Conservation (phyloP, 495 filamentous ascomycete species). For the Bacidia gigantensis region DNA sequence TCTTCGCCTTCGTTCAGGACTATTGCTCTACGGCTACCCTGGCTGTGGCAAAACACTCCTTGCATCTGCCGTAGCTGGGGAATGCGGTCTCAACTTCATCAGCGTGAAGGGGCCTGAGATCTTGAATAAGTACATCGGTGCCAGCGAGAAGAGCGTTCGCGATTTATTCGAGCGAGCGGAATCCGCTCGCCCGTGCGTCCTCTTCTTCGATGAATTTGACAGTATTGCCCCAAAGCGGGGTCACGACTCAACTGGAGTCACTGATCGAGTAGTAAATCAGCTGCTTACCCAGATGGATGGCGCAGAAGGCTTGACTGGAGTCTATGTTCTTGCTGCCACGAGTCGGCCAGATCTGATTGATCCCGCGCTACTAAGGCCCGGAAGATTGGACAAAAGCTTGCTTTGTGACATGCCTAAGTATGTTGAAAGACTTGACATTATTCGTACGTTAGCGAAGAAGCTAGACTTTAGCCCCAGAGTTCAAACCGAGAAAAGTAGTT, state of each 20-base stretch:
- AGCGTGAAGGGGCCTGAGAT: slow-evolving; percentile 96
- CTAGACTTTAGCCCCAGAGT: slow-evolving; percentile 54
- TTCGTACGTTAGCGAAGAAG: slow-evolving; percentile 66
- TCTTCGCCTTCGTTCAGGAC: slow-evolving; percentile 76
- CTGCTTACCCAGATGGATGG: slow-evolving; percentile 98
- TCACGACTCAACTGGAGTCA: slow-evolving; percentile 91
- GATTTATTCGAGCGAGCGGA: slow-evolving; percentile 88
- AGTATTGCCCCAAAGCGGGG: slow-evolving; percentile 93
- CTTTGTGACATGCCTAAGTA: slow-evolving; percentile 73
- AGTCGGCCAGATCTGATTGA: slow-evolving; percentile 87
- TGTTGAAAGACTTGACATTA: slow-evolving; percentile 75
- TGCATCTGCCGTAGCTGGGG: slow-evolving; percentile 84
- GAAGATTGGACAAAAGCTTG: slow-evolving; percentile 78
- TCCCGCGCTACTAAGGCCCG: slow-evolving; percentile 77
- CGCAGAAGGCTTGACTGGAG: slow-evolving; percentile 83
- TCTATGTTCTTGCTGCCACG: slow-evolving; percentile 92
- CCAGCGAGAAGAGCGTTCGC: slow-evolving; percentile 84
- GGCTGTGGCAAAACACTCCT: slow-evolving; percentile 94
- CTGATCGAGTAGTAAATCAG: slow-evolving; percentile 97
- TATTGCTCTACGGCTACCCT: slow-evolving; percentile 87
- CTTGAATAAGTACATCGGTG: slow-evolving; percentile 95
- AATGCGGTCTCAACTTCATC: slow-evolving; percentile 96
- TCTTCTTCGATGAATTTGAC: slow-evolving; percentile 99
- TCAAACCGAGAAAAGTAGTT: slow-evolving; percentile 16
- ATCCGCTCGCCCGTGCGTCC: slow-evolving; percentile 76